These are phyloP conservation scores for Metschnikowia baotianmanensis DNA, from an alignment of 805 yeast species.

Conservation along the genomic window DNA sequence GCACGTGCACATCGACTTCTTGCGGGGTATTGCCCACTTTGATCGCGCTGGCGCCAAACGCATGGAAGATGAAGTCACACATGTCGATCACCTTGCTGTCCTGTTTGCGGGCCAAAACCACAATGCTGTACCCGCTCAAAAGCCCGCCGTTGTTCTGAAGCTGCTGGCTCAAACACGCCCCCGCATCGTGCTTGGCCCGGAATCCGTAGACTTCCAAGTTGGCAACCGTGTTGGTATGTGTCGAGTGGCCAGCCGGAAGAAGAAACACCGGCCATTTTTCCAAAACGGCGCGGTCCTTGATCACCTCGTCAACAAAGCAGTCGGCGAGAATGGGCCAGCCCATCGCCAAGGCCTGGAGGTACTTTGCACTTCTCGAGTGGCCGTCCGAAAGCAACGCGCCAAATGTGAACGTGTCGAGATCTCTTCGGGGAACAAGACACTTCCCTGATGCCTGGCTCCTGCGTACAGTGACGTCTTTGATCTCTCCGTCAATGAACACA, in stretches of 20 bases:
- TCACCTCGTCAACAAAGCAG: constrained; percentile 52
- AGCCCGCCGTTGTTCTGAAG: constrained; percentile 36
- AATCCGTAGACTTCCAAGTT: constrained; percentile 51
- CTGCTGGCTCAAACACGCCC: constrained; percentile 38
- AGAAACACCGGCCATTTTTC: constrained; percentile 52
- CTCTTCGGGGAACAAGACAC: constrained; percentile 7
- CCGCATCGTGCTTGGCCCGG: constrained; percentile 33
- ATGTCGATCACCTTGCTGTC: constrained; percentile 31
- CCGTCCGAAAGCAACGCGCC: constrained; percentile 64
- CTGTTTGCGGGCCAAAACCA: constrained; percentile 35
- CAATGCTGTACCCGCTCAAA: constrained; percentile 30
- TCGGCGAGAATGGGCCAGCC: constrained; percentile 84
- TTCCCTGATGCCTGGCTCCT: constrained; percentile 5
- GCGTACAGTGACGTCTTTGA: constrained; percentile 28
- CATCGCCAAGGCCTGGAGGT: constrained; percentile 69
- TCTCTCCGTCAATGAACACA: constrained; percentile 33
- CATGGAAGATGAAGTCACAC: constrained; percentile 44
- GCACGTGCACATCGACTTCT: constrained; percentile 6
- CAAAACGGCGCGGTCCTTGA: constrained; percentile 26
- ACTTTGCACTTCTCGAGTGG: constrained; percentile 67
- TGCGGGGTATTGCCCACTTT: constrained; percentile 6
- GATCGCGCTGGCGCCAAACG: constrained; percentile 42
- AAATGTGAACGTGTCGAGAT: constrained; percentile 31
- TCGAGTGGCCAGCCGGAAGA: constrained; percentile 72
- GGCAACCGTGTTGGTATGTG: constrained; percentile 39